Conservation (phyloP, 2,329 filamentous ascomycete genomes). For the Didymella arachidicola region DNA sequence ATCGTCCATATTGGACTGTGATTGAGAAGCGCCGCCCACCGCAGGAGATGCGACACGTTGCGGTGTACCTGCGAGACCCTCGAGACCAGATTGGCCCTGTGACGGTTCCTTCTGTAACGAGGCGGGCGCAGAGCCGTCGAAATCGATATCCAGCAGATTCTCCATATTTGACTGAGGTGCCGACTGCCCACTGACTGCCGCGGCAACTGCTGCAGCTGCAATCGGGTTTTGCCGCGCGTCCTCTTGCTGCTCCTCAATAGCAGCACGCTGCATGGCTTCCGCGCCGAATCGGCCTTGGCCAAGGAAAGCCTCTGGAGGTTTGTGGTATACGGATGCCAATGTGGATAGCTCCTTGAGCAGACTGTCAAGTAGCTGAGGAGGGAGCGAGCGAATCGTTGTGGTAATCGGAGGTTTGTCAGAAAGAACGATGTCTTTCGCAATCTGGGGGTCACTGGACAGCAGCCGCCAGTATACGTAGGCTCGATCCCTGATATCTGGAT, state of each 20-base stretch:
- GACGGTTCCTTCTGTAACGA: constrained; percentile 73
- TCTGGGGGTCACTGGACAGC: constrained; percentile 86
- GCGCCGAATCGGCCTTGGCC: constrained; percentile 94
- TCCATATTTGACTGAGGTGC: constrained; percentile 80
- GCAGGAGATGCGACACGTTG: constrained; percentile 72
- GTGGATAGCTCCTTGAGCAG: constrained; percentile 93
- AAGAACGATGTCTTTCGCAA: constrained; percentile 92
- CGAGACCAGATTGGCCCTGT: constrained; percentile 59
- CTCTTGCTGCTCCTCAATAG: constrained; percentile 94
- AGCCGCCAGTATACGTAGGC: constrained; percentile 99
- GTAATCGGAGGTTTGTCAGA: constrained; percentile 94
- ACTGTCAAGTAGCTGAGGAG: constrained; percentile 82
- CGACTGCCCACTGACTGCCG: constrained; percentile 63
- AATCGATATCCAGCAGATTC: constrained; percentile 95
- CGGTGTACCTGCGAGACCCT: constrained; percentile 69
- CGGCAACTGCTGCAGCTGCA: constrained; percentile 79
- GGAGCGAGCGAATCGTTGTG: constrained; percentile 90
- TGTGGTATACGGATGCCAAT: constrained; percentile 97
- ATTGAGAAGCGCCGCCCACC: constrained; percentile 49
- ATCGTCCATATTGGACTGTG: constrained; percentile 76
- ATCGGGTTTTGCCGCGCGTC: constrained; percentile 94
- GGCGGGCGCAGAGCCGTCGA: constrained; percentile 92
- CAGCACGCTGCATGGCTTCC: constrained; percentile 91
- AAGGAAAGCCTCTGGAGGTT: constrained; percentile 96
- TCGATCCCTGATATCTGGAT: constrained; percentile 94